These are phyloP conservation scores for Sapria himalayana DNA, from an alignment of 345 rosid genomes.

Conservation along the genomic window DNA sequence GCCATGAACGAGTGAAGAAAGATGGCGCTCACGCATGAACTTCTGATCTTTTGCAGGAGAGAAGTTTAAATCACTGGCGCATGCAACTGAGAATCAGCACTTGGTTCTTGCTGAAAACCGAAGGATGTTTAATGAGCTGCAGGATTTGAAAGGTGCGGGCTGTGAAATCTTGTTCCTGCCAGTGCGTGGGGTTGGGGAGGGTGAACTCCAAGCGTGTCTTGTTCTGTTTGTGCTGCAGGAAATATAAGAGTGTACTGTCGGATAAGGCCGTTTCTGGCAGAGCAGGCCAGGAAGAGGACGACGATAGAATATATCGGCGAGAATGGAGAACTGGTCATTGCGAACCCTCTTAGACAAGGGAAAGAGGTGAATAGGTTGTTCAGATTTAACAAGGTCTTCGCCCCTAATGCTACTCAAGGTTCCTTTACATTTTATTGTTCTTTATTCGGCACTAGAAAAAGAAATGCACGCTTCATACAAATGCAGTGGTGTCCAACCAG, in stretches of 20 bases:
- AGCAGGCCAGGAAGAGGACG: slow-evolving; percentile 30
- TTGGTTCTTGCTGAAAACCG: slow-evolving; percentile 61
- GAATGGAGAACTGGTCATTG: slow-evolving; percentile 46
- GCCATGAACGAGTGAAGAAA: no score
- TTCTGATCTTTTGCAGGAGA: slow-evolving; percentile 21
- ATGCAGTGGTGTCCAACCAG: no score
- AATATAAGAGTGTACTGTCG: slow-evolving; percentile 83
- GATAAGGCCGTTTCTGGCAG: slow-evolving; percentile 57
- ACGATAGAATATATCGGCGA: slow-evolving; percentile 51
- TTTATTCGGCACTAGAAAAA: no score
- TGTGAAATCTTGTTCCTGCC: no score
- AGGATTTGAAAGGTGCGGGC: slow-evolving; percentile 73
- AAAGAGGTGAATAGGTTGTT: slow-evolving; percentile 51
- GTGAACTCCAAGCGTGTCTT: no score
- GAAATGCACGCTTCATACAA: no score
- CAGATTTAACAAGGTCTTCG: slow-evolving; percentile 58
- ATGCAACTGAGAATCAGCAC: slow-evolving; percentile 52
- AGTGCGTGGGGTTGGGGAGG: no score
- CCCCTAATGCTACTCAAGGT: slow-evolving; percentile 73
- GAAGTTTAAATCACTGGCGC: slow-evolving; percentile 28
- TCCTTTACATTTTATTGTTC: no score
- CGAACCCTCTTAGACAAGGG: slow-evolving; percentile 57
- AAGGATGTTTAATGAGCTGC: slow-evolving; percentile 69
- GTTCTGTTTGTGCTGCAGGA: slow-evolving; percentile 54
- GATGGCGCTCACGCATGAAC: slow-evolving; percentile 2